Evolutionary conservation across 208 protist species (phyloP).

Genomic region (Acanthamoeba triangularis): DNA sequence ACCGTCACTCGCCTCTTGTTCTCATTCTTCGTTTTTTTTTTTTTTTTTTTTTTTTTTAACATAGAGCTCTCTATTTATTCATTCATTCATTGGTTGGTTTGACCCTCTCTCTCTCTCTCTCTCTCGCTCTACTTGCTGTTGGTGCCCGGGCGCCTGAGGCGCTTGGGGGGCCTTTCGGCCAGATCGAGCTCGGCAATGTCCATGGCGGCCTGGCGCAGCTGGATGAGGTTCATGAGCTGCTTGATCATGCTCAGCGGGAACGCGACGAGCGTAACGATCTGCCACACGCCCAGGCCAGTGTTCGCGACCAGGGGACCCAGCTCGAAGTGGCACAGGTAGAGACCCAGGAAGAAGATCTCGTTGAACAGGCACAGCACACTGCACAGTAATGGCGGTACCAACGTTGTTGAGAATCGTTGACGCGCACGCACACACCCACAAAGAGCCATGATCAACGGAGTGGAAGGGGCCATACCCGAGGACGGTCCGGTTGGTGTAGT

Average conservation of each 20-base stretch:
- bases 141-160: no score
- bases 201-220: slow-evolving; percentile 48
- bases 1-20: no score
- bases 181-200: slow-evolving; percentile 45
- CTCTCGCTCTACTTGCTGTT: no score
- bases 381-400: neutral
- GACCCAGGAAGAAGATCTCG: slow-evolving; percentile 77
- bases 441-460: neutral
- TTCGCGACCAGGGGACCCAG: neutral
- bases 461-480: neutral
- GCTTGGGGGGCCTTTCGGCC: neutral
- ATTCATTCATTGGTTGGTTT: no score
- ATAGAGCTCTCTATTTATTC: no score
- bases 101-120: no score
- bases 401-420: no score
- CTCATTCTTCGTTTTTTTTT: no score
- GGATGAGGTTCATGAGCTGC: slow-evolving; percentile 73
- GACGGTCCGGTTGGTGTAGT: slow-evolving; percentile 73
- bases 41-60: no score
- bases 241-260: slow-evolving; percentile 66
- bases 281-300: slow-evolving; percentile 28
- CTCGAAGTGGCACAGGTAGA: slow-evolving; percentile 76
- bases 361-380: slow-evolving; percentile 71
- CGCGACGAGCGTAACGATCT: slow-evolving; percentile 36
- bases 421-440: neutral